Base-by-base conservation (phyloP, 2,329 filamentous ascomycete species). In the Rhynchosporium graminicola region DNA sequence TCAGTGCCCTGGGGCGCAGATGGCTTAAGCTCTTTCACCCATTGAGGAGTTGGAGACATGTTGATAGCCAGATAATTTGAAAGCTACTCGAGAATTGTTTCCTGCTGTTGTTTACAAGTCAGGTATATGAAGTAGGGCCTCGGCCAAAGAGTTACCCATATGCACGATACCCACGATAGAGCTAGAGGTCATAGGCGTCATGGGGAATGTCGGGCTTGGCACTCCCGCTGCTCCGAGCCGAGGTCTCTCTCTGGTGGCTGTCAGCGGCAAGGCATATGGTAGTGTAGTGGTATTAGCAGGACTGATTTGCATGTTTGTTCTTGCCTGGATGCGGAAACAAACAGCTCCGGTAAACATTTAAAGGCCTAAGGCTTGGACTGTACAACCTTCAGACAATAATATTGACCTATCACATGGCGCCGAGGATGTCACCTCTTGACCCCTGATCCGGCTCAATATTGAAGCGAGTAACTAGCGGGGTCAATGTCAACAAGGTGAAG, bases 1-100 rank as follows among this genome's bases (percentile, higher is more conserved):
- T 91, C 87, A 45, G 81, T 80, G 65, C 89, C 89, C 70, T 91
- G 88, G 4, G 86, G 86, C 61, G 83, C 83, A 2, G 88, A 80
- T 42, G 86, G 86, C 78, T 82, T 86, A 68, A 90, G 79, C 68
- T 83, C 80, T 75, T 86, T 85, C 69, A 90, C 87, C 87, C 87
- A 90, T 75, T 82, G 68, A 62, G 72, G 73, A 58, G 71, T 70
- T 48, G 71, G 70, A 59, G 72, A 63, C 72, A 74, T 63, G 3
- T 45, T 61, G 47, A 28, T 6, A 55, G 46, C 46, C 26, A 48
- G 29, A 20, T 9, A 46, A 13, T 31, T 31, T 10, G 55, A 45
- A 55, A 10, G 12, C 38, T 28, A 43, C 42, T 26, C 13, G 15
- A 56, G 5, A 8, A 15, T 40, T 20, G 20, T 47, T 31, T 20